Evolutionary conservation across 768 basidiomycete species (phyloP).

Genomic region (Lyophyllum semitale): DNA sequence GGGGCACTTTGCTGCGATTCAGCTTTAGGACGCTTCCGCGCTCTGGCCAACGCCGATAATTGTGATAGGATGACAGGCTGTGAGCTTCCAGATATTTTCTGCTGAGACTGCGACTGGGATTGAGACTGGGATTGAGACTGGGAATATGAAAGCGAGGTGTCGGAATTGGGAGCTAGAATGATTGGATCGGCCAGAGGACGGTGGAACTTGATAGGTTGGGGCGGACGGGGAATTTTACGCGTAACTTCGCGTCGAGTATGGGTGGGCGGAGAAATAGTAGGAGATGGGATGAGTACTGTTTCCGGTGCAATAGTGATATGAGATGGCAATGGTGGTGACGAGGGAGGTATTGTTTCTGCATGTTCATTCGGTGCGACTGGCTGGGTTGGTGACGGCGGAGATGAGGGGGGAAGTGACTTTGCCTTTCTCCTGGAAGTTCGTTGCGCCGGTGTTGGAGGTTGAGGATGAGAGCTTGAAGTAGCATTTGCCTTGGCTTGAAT

Average conservation of each 20-base stretch:
- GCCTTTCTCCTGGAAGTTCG: constrained; percentile 12
- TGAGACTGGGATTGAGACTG: constrained; percentile 37
- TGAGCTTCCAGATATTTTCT: constrained; percentile 11
- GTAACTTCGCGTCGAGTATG: constrained; percentile 27
- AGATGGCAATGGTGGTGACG: constrained; percentile 5
- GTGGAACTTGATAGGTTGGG: constrained; percentile 27
- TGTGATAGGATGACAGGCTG: constrained; percentile 19
- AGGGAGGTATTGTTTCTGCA: constrained; percentile 1
- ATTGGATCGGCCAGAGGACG: constrained; percentile 33
- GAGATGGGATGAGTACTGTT: constrained; percentile 7
- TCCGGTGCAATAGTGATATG: constrained; percentile 9
- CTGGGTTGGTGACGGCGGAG: background rate
- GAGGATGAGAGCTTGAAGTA: constrained; percentile 20
- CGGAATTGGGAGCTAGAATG: constrained; percentile 59
- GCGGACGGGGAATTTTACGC: constrained; percentile 51
- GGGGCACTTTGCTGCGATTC: background rate
- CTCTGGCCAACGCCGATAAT: constrained; percentile 10
- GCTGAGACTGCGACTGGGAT: constrained; percentile 32
- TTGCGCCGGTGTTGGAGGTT: constrained; percentile 37
- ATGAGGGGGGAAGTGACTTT: background rate
- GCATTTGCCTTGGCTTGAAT: background rate
- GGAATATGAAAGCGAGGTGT: constrained; percentile 43
- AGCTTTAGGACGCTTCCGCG: background rate
- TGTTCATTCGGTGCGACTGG: background rate
- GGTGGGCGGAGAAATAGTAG: constrained; percentile 2